Conservation (phyloP, 2,329 filamentous ascomycete genomes). For the Clonostachys sp. region DNA sequence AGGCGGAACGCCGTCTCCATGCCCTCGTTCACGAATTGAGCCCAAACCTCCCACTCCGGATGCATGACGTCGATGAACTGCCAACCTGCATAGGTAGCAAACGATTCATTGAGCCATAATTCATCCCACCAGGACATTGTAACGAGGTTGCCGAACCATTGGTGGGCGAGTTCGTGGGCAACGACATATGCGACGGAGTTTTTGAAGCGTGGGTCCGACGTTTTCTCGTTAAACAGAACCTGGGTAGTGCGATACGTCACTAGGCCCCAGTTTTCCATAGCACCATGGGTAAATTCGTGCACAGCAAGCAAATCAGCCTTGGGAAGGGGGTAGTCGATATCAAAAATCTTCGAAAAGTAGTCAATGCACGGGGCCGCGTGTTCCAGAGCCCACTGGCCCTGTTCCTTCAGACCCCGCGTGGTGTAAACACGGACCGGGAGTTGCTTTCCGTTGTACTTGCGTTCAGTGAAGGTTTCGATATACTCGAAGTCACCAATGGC, state of each 20-base stretch:
- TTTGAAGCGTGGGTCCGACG: constrained; percentile 84
- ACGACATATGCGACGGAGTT: constrained; percentile 96
- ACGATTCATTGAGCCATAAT: constrained; percentile 92
- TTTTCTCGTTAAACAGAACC: constrained; percentile 91
- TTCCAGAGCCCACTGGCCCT: constrained; percentile 83
- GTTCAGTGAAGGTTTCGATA: constrained; percentile 83
- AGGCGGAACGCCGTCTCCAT: constrained; percentile 89
- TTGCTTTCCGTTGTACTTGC: constrained; percentile 85
- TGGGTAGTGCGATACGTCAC: constrained; percentile 95
- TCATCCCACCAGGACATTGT: constrained; percentile 98
- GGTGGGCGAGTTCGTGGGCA: constrained; percentile 94
- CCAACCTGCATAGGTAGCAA: constrained; percentile 98
- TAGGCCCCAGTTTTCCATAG: constrained; percentile 96
- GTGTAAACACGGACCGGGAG: constrained; percentile 95
- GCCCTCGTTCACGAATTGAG: constrained; percentile 92
- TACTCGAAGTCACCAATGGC: constrained; percentile 97
- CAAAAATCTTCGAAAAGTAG: constrained; percentile 93
- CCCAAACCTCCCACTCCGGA: constrained; percentile 97
- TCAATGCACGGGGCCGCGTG: constrained; percentile 93
- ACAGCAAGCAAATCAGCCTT: constrained; percentile 90
- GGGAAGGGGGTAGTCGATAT: constrained; percentile 87
- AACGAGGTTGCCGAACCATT: constrained; percentile 94
- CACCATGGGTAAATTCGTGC: constrained; percentile 83
- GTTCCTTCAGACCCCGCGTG: constrained; percentile 87
- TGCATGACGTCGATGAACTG: constrained; percentile 81